These are phyloP conservation scores for Acacia acuminata DNA, from an alignment of 306 rosid species.

Conservation along the genomic window DNA sequence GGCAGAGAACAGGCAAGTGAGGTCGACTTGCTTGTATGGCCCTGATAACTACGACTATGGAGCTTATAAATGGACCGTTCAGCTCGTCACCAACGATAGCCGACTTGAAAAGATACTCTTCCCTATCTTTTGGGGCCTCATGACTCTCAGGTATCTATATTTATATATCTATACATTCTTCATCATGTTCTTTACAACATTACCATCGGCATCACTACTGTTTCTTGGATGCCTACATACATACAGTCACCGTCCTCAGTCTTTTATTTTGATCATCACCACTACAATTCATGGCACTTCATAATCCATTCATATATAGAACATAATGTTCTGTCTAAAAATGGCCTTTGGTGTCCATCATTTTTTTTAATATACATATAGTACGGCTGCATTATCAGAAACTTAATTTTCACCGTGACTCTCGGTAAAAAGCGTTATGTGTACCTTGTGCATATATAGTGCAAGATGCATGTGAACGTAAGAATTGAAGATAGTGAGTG, in stretches of 20 bases:
- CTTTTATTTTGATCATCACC: not conserved
- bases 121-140: conserved; percentile 93
- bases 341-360: not conserved
- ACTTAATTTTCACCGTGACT: not conserved
- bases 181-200: not conserved
- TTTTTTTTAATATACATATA: not conserved
- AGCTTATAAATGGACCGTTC: conserved; percentile 82
- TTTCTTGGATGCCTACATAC: not conserved
- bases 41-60: conserved; percentile 72
- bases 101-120: conserved; percentile 84
- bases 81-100: conserved; percentile 71
- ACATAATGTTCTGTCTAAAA: not conserved
- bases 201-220: not conserved
- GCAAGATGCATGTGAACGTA: not conserved
- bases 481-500: not conserved
- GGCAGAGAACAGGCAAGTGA: conserved; percentile 66
- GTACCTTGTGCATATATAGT: not conserved
- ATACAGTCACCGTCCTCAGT: not conserved
- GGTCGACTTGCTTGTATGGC: conserved; percentile 63
- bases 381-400: not conserved
- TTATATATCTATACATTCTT: not conserved
- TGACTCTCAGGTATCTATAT: conserved; percentile 75
- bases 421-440: not conserved
- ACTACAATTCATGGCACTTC: not conserved
- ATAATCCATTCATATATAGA: not conserved